These are phyloP conservation scores for Antitrichia curtipendula DNA, from an alignment of 225 moss, liverwort and hornwort genomes.

Conservation along the genomic window DNA sequence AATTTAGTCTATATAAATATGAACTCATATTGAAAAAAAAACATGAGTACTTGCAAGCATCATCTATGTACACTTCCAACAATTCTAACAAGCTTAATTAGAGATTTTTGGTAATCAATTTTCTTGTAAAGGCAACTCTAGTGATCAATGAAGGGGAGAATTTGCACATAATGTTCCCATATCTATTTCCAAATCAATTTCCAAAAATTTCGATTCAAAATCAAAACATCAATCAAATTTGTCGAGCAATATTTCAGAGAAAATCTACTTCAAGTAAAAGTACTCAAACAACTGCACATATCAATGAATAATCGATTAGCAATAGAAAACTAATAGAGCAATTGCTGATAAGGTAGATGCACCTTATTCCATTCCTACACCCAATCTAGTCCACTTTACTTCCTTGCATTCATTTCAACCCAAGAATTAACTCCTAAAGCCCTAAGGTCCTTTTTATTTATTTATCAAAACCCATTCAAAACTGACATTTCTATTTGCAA, in stretches of 20 bases:
- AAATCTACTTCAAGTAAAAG: neutral
- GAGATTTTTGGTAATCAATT: neutral
- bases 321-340: neutral
- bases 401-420: neutral
- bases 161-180: neutral
- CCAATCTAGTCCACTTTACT: rapidly evolving
- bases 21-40: neutral
- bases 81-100: neutral
- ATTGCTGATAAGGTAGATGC: rapidly evolving
- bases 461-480: neutral
- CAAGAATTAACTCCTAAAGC: neutral
- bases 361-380: neutral
- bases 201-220: neutral
- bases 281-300: neutral
- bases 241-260: neutral
- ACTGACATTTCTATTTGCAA: neutral
- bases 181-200: rapidly evolving
- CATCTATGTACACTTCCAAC: rapidly evolving
- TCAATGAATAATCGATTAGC: neutral
- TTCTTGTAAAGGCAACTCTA: neutral
- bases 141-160: neutral
- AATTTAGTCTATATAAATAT: neutral
- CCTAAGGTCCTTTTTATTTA: too few species aligned
- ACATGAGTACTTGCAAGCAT: neutral
- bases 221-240: neutral